Base-by-base conservation (phyloP, 139 green algal genomes). In the Chlamydomonas asymmetrica region DNA sequence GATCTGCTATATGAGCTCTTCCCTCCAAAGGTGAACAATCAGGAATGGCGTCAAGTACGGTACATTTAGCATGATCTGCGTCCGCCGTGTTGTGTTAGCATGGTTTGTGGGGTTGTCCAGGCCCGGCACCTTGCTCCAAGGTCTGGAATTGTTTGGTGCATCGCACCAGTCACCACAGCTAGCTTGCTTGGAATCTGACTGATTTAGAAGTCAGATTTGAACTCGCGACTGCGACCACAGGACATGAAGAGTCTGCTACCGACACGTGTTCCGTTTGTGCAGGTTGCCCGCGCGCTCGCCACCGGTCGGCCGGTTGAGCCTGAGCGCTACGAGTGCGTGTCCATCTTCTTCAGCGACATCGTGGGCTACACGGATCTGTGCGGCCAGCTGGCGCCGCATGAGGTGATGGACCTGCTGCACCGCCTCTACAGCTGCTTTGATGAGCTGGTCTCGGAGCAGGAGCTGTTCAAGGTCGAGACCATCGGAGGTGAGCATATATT, bases 301-400 rank as follows among this genome's bases (percentile, higher is more conserved):
- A 43, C 60, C 3, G 71, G 71, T 5, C 40, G 69, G 71, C 32
- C 59, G 27, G 59, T 69, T 23, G 59, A 77, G 41, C 71, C 71
- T 8, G 71, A 77, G 71, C 59, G 71, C 9, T 77, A 70, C 60
- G 71, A 77, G 22, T 63, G 45, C 18, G 45, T 52, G 13, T 13
- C 45, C 18, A 52, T 16, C 45, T 52, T 13, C 13, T 52, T 16
- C 45, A 1, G 45, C 45, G n/a, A 65, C 32, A 16, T 66, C 3
- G 71, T 77, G 7, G 71, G 71, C 71, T 77, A 77, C 57, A 77
- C 71, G 2, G 71, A 77, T 41, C 59, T 77, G 60, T 77, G 71
- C 71, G 32, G 34, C 18, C 59, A 77, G 57, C 31, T 77, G 40
- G 59, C 68, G 71, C 71, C 71, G 8, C 20, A 52, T 32, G 71